Percentiles rank a stretch among this genome's conserved stretches.
phyloP scores from a whole-genome alignment of 2,329 filamentous ascomycete species.

The Harringtonia lauricola region DNA sequence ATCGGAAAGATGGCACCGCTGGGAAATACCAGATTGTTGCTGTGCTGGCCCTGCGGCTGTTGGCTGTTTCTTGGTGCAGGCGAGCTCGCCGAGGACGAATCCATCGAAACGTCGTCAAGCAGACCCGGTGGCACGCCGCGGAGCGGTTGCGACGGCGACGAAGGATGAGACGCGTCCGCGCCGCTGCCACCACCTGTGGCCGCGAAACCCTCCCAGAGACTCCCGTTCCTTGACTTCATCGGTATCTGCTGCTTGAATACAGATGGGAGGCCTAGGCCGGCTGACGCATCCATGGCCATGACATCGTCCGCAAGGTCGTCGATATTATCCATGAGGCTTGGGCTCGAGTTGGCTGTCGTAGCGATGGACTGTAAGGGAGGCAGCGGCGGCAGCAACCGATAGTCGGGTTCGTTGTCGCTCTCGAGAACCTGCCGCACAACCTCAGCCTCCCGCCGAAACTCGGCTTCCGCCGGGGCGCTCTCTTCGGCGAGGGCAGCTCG shows the following conservation, averaged over 20 bases:
- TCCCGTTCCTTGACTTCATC: conserved; percentile 57
- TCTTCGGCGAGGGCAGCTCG: conserved; percentile 84
- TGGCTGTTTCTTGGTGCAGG: background rate
- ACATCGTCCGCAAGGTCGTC: conserved; percentile 61
- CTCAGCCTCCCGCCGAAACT: conserved; percentile 83
- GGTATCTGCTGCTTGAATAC: conserved; percentile 67
- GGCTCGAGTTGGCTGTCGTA: conserved; percentile 56
- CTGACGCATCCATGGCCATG: conserved; percentile 44
- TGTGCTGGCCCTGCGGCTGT: background rate
- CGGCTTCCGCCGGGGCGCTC: conserved; percentile 73
- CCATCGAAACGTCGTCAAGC: conserved; percentile 60
- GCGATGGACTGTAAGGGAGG: conserved; percentile 23
- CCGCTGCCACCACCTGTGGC: conserved; percentile 9
- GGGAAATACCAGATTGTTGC: conserved; percentile 15
- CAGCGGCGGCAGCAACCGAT: conserved; percentile 11
- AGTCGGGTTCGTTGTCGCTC: conserved; percentile 59
- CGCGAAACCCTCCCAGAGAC: conserved; percentile 70
- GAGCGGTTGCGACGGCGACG: conserved; percentile 54
- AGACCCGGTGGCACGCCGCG: conserved; percentile 47
- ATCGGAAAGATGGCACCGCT: conserved; percentile 16
- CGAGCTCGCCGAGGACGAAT: conserved; percentile 41
- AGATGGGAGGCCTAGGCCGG: conserved; percentile 35
- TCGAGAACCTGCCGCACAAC: conserved; percentile 93
- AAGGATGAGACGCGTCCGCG: conserved; percentile 15
- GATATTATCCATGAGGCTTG: conserved; percentile 47